These are phyloP conservation scores for Alloteropsis semialata DNA, from an alignment of 176 grass and related monocot species.

Conservation along the genomic window DNA sequence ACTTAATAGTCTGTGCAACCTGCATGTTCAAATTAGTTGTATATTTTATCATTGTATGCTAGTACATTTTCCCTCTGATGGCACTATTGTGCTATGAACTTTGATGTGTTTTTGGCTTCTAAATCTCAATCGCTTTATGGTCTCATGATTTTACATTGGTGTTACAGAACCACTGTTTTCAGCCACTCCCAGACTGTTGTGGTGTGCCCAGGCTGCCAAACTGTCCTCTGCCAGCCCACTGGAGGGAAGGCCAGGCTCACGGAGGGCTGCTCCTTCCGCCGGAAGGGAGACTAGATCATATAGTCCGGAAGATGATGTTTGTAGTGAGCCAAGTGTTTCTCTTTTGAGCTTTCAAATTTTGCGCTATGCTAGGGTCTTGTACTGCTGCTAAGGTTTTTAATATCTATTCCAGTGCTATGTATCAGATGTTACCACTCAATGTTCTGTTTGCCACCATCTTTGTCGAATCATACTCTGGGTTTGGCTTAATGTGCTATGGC, in stretches of 20 bases:
- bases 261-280: conserved; percentile 76
- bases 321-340: neutral
- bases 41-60: neutral
- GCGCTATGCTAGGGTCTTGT: neutral
- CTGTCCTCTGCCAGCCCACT: conserved; percentile 71
- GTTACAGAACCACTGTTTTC: conserved; percentile 66
- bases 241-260: conserved; percentile 73
- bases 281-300: conserved; percentile 53
- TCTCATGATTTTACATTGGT: neutral
- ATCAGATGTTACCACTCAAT: neutral
- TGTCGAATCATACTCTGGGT: conserved; percentile 22
- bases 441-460: neutral
- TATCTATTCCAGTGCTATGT: neutral
- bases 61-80: neutral
- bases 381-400: neutral
- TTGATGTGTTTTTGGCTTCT: neutral
- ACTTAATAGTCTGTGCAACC: too few species aligned
- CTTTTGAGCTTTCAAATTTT: conserved; percentile 32
- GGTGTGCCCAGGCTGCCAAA: conserved; percentile 61
- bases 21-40: too few species aligned
- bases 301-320: neutral
- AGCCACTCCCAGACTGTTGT: conserved; percentile 79
- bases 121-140: neutral
- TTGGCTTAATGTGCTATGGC: too few species aligned
- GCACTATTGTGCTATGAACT: too few species aligned